Evolutionary conservation across 2,329 filamentous ascomycete genomes (phyloP), one percentile per base, ranked within the genome.

Genomic region (Fusarium mangiferae): DNA sequence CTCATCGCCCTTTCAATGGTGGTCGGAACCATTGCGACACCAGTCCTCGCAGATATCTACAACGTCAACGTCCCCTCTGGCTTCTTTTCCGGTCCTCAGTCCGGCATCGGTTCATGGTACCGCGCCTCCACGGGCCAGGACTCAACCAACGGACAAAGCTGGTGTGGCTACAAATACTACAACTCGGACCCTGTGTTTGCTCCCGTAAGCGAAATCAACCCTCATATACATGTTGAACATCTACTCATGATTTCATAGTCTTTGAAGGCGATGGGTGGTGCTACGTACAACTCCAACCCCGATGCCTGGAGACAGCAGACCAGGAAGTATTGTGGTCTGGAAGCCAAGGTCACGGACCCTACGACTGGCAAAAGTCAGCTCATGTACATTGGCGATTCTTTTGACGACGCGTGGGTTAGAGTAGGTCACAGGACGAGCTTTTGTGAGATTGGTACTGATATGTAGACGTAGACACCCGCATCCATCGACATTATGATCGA

Each of bases 401-500:
- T 51, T 3, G 48, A 51, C 6, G 48, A 51, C 24, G 5, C 7
- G 2, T 51, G 48, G 58, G 46, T 61, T 4, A 28, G 28, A 18
- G 58, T 61, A 42, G 0, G 46, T 44, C 9, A 20, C 8, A 4
- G 5, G 1, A 12, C 2, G 0, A 22, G 3, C 18, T 36, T 13
- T 7, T 2, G 11, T 4, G 6, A 12, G n/a, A 13, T 22, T 11
- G 2, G 6, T 14, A 20, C 46, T 61, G 6, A 55, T 17, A 11
- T 0, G 3, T 20, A 12, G 5, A 14, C 14, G 18, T 24, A 54
- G 57, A 33, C 58, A 3, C 58, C 46, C 2, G 28, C 36, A 5
- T 61, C 58, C 15, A 61, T 61, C 14, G 58, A 61, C 20, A 55
- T 61, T 6, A 61, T 61, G 58, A 61, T 44, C 6, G 58, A 61